A percentile compares a stretch with the other conserved stretches of the same genome.
Conservation (phyloP, 768 basidiomycete species). For the Daedaleopsis nitida region DNA sequence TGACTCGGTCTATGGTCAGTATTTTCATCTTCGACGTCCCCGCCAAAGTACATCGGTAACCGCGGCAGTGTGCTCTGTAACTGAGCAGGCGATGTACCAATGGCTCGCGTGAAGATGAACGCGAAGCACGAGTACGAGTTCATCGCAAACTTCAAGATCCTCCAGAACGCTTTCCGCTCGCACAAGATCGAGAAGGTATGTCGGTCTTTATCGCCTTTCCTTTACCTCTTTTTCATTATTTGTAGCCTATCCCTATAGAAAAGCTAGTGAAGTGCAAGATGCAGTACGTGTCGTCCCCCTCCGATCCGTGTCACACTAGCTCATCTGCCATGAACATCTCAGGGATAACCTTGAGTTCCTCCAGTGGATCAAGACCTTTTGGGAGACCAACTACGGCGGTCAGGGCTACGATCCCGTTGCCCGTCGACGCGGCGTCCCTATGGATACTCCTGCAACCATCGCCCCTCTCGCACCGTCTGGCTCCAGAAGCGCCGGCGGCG, state of each 20-base stretch:
- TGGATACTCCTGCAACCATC: constrained; percentile 79
- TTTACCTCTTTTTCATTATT: constrained; percentile 1
- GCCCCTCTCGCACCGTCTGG: constrained; percentile 57
- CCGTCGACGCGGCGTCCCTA: constrained; percentile 74
- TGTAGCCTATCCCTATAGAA: constrained; percentile 93
- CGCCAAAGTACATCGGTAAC: constrained; percentile 1
- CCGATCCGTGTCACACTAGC: constrained; percentile 6
- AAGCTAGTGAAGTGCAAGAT: constrained; percentile 97
- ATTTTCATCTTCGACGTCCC: neutral
- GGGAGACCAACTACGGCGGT: constrained; percentile 91
- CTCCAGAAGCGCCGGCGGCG: constrained; percentile 31
- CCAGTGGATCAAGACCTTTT: constrained; percentile 96
- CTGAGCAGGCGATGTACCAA: constrained; percentile 81
- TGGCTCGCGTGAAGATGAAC: constrained; percentile 92
- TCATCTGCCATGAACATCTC: constrained; percentile 11
- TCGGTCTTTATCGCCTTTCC: constrained; percentile 3
- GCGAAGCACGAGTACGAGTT: constrained; percentile 97
- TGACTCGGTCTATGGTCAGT: constrained; percentile 89
- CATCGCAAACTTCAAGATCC: constrained; percentile 91
- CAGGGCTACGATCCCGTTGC: constrained; percentile 84
- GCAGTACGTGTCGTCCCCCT: constrained; percentile 67
- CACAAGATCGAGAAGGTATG: constrained; percentile 94
- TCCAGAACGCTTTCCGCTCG: constrained; percentile 89
- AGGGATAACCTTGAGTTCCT: constrained; percentile 98
- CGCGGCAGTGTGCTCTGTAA: constrained; percentile 10